phyloP scores from a whole-genome alignment of 345 rosid species.

The Carallia brachiata region DNA sequence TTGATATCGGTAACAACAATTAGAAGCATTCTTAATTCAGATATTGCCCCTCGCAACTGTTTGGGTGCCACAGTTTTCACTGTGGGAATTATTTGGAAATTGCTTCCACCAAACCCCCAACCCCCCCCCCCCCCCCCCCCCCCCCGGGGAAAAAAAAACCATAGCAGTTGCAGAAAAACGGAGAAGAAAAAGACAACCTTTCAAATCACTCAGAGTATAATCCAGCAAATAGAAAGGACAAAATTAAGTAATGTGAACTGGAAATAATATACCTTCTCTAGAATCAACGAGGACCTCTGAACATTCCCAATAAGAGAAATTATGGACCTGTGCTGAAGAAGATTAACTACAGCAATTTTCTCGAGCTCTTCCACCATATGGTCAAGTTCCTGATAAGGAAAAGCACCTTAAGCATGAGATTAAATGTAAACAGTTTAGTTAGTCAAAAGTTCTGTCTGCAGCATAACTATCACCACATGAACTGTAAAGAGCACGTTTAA shows the following conservation, averaged over 20 bases:
- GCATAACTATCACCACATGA: background rate
- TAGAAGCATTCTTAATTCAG: background rate
- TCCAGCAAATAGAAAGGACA: background rate
- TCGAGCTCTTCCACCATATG: slow-evolving; percentile 96
- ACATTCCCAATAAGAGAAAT: slow-evolving; percentile 95
- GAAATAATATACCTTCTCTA: slow-evolving; percentile 68
- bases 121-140: no score
- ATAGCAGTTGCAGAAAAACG: background rate
- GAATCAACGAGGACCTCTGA: slow-evolving; percentile 81
- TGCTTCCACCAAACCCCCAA: no score
- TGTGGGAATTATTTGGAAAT: background rate
- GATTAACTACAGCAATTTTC: slow-evolving; percentile 89
- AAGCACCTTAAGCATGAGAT: background rate
- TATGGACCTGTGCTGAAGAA: slow-evolving; percentile 82
- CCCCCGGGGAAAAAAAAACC: no score
- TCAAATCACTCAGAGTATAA: slow-evolving; percentile 3
- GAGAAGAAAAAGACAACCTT: background rate
- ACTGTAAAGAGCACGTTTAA: background rate
- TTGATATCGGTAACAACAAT: background rate
- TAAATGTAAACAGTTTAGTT: slow-evolving; percentile 9
- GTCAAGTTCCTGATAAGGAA: slow-evolving; percentile 78
- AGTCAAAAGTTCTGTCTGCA: slow-evolving; percentile 1
- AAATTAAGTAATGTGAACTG: slow-evolving; percentile 7
- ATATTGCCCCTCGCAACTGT: no score
- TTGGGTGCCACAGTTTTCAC: no score